These are phyloP conservation scores for Primulina huaijiensis DNA, from an alignment of 257 asterid genomes.

Conservation along the genomic window DNA sequence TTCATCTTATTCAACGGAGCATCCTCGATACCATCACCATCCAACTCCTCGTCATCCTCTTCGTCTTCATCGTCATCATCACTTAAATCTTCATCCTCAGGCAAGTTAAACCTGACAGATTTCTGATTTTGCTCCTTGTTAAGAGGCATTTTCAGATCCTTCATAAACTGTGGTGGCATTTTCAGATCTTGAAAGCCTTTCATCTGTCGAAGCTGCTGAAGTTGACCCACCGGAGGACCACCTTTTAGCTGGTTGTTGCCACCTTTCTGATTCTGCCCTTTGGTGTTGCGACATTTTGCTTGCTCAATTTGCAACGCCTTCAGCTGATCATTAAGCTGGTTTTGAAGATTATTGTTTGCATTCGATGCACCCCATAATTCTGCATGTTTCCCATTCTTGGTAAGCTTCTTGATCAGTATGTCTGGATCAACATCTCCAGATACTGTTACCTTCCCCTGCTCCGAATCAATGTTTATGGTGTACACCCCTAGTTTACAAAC, in stretches of 20 bases:
- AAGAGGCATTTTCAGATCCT: constrained; percentile 43
- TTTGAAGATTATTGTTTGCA: constrained; percentile 36
- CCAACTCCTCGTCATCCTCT: constrained; percentile 7
- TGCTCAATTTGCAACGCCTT: constrained; percentile 61
- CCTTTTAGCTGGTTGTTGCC: constrained; percentile 33
- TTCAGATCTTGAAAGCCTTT: constrained; percentile 59
- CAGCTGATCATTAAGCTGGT: constrained; percentile 46
- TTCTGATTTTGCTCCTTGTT: constrained; percentile 42
- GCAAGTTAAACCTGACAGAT: constrained; percentile 52
- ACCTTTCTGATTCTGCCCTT: constrained; percentile 39
- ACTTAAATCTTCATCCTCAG: constrained; percentile 47
- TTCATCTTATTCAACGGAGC: constrained; percentile 41
- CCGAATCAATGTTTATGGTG: constrained; percentile 70
- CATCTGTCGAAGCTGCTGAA: constrained; percentile 45
- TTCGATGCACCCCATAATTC: constrained; percentile 71
- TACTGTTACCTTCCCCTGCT: constrained; percentile 25
- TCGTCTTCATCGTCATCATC: constrained; percentile 44
- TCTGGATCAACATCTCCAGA: constrained; percentile 76
- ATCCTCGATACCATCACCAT: constrained; percentile 42
- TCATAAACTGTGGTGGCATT: constrained; percentile 45
- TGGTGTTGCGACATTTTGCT: constrained; percentile 49
- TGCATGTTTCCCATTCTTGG: constrained; percentile 39
- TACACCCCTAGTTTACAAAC: constrained; percentile 60
- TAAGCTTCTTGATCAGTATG: constrained; percentile 78
- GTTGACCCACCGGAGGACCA: constrained; percentile 28